phyloP scores from a whole-genome alignment of 2,329 filamentous ascomycete genomes.

The Pyricularia sp. region DNA sequence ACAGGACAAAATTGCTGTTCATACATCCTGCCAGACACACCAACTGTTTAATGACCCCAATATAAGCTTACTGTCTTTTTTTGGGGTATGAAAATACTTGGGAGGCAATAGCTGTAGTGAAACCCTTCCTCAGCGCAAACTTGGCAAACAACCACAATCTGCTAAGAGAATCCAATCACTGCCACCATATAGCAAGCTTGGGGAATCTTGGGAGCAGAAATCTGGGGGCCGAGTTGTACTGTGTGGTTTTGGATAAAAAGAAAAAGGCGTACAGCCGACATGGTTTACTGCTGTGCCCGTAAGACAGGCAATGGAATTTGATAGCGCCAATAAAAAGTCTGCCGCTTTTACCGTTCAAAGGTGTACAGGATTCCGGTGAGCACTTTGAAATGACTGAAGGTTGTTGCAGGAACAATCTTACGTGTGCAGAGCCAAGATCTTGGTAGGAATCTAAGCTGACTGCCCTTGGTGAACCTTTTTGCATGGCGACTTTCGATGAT shows the following conservation, averaged over 20 bases:
- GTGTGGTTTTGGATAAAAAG: not conserved
- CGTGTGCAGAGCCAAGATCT: not conserved
- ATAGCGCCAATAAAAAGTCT: too few relatives aligned
- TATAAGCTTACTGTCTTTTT: not conserved
- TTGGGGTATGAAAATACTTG: not conserved
- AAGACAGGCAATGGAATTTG: not conserved
- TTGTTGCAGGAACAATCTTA: not conserved
- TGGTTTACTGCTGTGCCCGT: not conserved
- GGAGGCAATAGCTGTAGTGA: not conserved
- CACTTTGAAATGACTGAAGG: too few relatives aligned
- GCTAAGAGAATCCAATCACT: not conserved
- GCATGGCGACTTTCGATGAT: too few relatives aligned
- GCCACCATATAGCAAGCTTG: not conserved
- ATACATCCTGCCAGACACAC: not conserved
- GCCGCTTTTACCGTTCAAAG: not conserved
- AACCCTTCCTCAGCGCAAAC: not conserved
- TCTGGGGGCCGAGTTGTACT: not conserved
- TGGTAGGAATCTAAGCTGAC: not conserved
- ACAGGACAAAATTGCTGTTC: not conserved
- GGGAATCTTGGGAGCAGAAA: not conserved
- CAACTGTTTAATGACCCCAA: not conserved
- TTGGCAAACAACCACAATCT: not conserved
- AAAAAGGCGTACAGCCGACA: not conserved
- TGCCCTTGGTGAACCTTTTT: too few relatives aligned
- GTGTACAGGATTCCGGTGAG: too few relatives aligned